These are phyloP conservation scores for Saccharomyces hybrid DNA, from an alignment of 1,139 yeast species.

Conservation along the genomic window DNA sequence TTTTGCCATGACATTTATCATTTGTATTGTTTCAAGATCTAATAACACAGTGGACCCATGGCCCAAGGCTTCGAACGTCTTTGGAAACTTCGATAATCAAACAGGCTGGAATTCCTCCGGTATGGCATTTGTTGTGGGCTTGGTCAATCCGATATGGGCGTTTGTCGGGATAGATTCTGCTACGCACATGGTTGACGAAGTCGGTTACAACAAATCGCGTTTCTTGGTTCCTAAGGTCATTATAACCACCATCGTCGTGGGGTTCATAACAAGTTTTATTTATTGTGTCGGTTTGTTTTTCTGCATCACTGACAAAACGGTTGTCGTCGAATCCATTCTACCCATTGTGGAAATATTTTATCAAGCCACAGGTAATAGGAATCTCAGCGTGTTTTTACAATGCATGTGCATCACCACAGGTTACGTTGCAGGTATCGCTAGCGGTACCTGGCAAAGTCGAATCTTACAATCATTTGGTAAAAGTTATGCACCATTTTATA, in stretches of 20 bases:
- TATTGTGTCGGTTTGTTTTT: conserved; percentile 53
- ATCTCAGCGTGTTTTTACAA: conserved; percentile 45
- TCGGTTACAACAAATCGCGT: conserved; percentile 38
- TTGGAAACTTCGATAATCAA: conserved; percentile 42
- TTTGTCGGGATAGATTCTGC: conserved; percentile 56
- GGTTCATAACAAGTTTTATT: conserved; percentile 39
- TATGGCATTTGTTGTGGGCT: conserved; percentile 52
- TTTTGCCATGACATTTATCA: conserved; percentile 42
- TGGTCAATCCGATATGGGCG: conserved; percentile 53
- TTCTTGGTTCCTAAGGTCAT: conserved; percentile 50
- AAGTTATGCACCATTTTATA: conserved; percentile 31
- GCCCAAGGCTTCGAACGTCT: conserved; percentile 43
- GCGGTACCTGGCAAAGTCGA: conserved; percentile 49
- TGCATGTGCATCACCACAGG: conserved; percentile 40
- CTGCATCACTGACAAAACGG: conserved; percentile 45
- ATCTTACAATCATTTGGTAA: conserved; percentile 48
- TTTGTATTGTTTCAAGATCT: conserved; percentile 42
- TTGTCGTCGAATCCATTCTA: conserved; percentile 38
- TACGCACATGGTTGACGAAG: conserved; percentile 56
- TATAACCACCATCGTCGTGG: conserved; percentile 50
- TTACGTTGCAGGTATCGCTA: conserved; percentile 40
- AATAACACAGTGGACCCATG: conserved; percentile 34
- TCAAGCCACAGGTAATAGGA: conserved; percentile 47
- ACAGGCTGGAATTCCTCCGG: conserved; percentile 52
- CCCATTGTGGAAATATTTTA: conserved; percentile 55